These are phyloP conservation scores for Apiospora rasikravindrae DNA, from an alignment of 2,329 filamentous ascomycete species.

Conservation along the genomic window DNA sequence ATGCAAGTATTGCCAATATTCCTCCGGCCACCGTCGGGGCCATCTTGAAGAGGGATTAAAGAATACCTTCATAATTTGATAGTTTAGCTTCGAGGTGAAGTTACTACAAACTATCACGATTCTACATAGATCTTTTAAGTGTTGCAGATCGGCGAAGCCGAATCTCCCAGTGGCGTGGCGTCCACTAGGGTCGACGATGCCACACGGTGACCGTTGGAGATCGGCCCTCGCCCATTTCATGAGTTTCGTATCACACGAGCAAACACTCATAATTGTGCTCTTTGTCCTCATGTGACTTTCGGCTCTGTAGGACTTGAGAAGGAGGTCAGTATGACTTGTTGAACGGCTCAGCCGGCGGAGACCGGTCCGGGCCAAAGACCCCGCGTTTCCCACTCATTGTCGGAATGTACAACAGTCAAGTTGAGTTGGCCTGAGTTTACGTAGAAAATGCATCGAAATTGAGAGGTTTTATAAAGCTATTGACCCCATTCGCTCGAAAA, in stretches of 20 bases:
- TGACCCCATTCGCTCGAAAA: not conserved
- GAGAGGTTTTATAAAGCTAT: not conserved
- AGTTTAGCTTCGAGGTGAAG: not conserved
- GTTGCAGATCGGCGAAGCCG: not conserved
- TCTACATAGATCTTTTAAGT: not conserved
- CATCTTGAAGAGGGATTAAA: too few relatives aligned
- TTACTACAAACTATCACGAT: not conserved
- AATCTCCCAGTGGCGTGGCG: not conserved
- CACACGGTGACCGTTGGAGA: not conserved
- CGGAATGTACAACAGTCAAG: not conserved
- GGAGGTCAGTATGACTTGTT: not conserved
- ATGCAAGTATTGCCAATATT: too few relatives aligned
- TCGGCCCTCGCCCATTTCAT: not conserved
- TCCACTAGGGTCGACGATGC: not conserved
- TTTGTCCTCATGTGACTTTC: not conserved
- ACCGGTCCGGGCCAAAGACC: not conserved
- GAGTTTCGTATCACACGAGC: not conserved
- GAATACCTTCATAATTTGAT: too few relatives aligned
- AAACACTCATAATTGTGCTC: not conserved
- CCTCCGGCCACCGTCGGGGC: too few relatives aligned
- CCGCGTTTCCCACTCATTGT: not conserved
- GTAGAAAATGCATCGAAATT: not conserved
- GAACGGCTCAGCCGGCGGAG: conserved; percentile 10
- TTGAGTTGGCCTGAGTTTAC: not conserved
- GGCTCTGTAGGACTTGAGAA: not conserved